A percentile compares a stretch with the other conserved stretches of the same genome.
Evolutionary conservation across 2,329 filamentous ascomycete species (phyloP).

Genomic region (Cordyceps tenuipes): DNA sequence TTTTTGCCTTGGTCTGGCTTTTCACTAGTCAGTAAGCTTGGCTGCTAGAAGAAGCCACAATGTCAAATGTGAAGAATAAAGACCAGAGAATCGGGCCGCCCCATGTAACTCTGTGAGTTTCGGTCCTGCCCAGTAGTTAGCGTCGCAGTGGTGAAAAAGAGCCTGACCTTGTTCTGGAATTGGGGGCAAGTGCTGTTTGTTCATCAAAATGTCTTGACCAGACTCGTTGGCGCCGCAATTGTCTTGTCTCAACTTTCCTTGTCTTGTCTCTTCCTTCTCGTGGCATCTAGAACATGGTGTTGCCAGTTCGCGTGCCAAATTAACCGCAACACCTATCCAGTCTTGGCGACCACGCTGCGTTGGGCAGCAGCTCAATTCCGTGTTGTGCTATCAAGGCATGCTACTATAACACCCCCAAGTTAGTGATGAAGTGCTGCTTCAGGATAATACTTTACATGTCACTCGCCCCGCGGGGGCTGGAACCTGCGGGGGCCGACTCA

Average conservation of each 20-base stretch:
- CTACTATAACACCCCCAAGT: neutral
- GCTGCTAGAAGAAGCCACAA: slow-evolving; percentile 12
- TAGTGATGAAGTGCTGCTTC: too few relatives aligned
- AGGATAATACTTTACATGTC: neutral
- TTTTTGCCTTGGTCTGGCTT: neutral
- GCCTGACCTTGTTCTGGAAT: neutral
- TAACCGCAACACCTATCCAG: neutral
- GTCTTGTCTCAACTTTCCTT: neutral
- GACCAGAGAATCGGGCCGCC: neutral
- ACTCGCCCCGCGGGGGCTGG: neutral
- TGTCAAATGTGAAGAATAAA: neutral
- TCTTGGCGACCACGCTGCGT: neutral
- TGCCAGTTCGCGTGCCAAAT: neutral
- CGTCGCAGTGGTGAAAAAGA: neutral
- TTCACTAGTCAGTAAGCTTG: neutral
- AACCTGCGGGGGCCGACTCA: neutral
- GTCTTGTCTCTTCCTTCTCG: neutral
- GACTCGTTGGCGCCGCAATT: neutral
- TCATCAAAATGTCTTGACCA: neutral
- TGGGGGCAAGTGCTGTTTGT: neutral
- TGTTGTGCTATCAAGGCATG: neutral
- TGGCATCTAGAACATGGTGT: neutral
- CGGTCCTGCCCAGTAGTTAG: neutral
- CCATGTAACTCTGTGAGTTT: slow-evolving; percentile 1
- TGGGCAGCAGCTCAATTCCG: neutral